Percentiles rank a stretch among this genome's conserved stretches.
phyloP scores from a whole-genome alignment of 2,329 filamentous ascomycete genomes.

The Aspergillus quadricinctus region DNA sequence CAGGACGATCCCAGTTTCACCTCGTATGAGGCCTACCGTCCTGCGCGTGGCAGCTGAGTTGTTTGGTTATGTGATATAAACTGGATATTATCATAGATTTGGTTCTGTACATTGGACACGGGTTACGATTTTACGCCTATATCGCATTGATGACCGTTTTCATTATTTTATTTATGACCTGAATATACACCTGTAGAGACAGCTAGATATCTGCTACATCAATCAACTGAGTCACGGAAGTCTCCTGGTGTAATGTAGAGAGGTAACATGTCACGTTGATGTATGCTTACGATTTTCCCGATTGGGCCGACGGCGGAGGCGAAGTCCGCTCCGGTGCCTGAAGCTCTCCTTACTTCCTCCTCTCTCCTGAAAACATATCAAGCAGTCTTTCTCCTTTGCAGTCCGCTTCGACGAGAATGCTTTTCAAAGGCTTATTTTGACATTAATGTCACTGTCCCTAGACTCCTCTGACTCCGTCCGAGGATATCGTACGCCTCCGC shows the following conservation, averaged over 20 bases:
- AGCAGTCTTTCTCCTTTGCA: not conserved
- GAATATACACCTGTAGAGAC: not conserved
- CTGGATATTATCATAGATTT: not conserved
- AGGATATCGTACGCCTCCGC: not conserved
- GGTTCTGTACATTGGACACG: not conserved
- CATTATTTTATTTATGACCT: not conserved
- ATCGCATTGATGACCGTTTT: not conserved
- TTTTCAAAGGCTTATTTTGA: not conserved
- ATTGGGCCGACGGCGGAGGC: conserved; percentile 5
- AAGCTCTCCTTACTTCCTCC: not conserved
- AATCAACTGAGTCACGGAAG: not conserved
- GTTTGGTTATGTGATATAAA: not conserved
- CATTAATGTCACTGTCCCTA: not conserved
- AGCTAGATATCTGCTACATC: conserved; percentile 1
- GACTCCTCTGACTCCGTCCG: not conserved
- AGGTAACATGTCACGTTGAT: no score
- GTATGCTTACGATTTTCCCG: conserved; percentile 12
- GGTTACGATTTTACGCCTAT: not conserved
- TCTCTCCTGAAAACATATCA: not conserved
- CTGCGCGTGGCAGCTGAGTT: conserved; percentile 9
- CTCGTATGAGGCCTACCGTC: conserved; percentile 34
- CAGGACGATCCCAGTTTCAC: conserved; percentile 31
- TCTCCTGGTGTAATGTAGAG: no score
- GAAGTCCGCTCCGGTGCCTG: not conserved
- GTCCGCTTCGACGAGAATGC: not conserved